Evolutionary conservation across 441 rosid genomes (phyloP), one percentile per base, ranked within the genome.

Genomic region (Theobroma grandiflorum): DNA sequence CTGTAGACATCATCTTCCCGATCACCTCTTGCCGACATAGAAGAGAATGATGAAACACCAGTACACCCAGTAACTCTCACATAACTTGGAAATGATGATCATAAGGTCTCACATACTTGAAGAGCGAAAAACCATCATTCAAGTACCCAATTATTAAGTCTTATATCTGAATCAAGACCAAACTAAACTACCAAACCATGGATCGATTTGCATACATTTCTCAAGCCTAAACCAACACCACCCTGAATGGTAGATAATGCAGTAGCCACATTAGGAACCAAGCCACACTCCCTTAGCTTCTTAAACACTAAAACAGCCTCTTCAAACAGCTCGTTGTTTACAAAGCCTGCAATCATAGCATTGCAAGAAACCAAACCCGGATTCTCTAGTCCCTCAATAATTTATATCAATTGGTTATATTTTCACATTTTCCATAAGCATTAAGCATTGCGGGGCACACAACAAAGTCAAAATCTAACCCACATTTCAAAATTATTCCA

Each of bases 371-470:
- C 76, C 79, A 83, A 61, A 79, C 81, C 53, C 2, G 88, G 83
- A 72, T 72, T 72, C 79, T 82, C 72, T 68, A 87, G 31, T 49
- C 79, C 84, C 35, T 68, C 26, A 18, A 87, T 8, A 87, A 59
- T 64, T 66, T 78, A 79, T 37, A 78, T 0, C 86, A 83, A 73
- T 74, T 78, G 50, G 20, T 45, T 10, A 76, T 72, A 70, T 83
- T 84, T 20, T 84, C 81, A 59, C 88, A 86, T 71, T 81, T 85
- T 0, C 86, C 90, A 62, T 88, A 89, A 26, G 81, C 76, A 76
- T 85, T 79, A 16, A 86, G 40, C 78, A 85, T 20, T 18, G 92
- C 84, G 20, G 89, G 88, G 35, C 82, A 72, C 7, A 85, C 87
- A 47, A 86, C 77, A 42, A 70, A 77, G 76, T 86, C 71, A 76